Evolutionary conservation across 768 basidiomycete species (phyloP), one percentile per base, ranked within the genome.

Genomic region (Panellus pusillus): DNA sequence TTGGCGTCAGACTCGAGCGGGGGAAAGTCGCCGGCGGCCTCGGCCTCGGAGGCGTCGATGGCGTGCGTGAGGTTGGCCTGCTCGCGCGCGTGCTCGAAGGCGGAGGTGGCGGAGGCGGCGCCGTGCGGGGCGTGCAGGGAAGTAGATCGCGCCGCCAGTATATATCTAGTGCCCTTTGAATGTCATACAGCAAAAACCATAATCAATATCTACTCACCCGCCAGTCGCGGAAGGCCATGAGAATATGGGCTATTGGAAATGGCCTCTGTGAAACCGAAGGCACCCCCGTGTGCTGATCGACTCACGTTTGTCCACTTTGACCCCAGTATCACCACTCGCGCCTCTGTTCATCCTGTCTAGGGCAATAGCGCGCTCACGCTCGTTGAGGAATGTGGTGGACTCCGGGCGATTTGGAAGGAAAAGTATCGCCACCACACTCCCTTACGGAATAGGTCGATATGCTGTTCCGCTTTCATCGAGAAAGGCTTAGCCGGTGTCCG

Each of bases 41-140:
- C 85, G 2, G 79, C 80, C 66, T 91, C 88, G 0, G 87, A 83
- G 9, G 85, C 87, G 55, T 86, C 81, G 13, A 91, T 78, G 1
- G 86, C 87, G 36, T 77, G 72, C 7, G 85, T 79, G 1, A 90
- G 75, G 47, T 82, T 79, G 3, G 78, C 77, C 60, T 85, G 84
- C 63, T 91, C 87, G 0, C 72, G 69, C 3, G 71, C 71, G 63
- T 79, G 79, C 63, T 79, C 79, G 27, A 69, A 66, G 12, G 63
- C 59, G 20, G 70, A 71, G n/a, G 9, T 70, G 63, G 47, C 60
- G 24, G 60, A 65, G 55, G 65, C 53, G 1, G 70, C 56, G 4
- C 69, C 58, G 15, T 62, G 57, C 9, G 71, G 69, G 1, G 80
- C 72, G 44, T 56, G 58, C 0, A 77, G 71, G 4, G 76, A 73